A percentile compares a stretch with the other conserved stretches of the same genome.
These are phyloP conservation scores for Erodium chrysanthum DNA, from an alignment of 441 rosid species.

Conservation along the genomic window DNA sequence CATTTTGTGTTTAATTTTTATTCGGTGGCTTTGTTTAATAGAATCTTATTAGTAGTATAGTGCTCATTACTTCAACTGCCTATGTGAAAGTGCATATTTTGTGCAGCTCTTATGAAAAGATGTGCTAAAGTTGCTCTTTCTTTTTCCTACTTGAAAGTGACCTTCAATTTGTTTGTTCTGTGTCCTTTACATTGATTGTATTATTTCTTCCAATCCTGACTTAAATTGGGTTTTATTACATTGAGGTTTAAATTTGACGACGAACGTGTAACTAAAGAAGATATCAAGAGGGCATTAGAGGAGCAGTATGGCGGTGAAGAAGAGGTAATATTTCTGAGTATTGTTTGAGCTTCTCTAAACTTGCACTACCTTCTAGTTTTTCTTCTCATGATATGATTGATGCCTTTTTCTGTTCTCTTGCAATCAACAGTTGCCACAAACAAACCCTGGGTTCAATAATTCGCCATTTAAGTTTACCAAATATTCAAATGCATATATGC, in stretches of 20 bases:
- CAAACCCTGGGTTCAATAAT: conserved; percentile 84
- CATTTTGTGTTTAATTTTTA: background rate
- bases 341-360: conserved; percentile 2
- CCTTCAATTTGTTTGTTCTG: background rate
- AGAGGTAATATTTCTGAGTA: conserved; percentile 46
- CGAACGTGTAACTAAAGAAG: conserved; percentile 96
- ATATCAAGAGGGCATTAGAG: conserved; percentile 76
- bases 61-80: no score
- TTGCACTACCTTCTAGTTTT: conserved; percentile 11
- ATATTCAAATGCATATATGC: conserved; percentile 94
- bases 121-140: background rate
- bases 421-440: conserved; percentile 58
- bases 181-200: background rate
- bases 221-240: background rate
- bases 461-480: conserved; percentile 85
- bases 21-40: background rate
- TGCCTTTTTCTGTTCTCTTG: conserved; percentile 18
- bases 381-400: conserved; percentile 11
- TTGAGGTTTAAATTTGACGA: conserved; percentile 93
- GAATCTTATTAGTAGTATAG: no score
- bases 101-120: background rate
- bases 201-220: background rate
- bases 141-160: no score
- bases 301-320: conserved; percentile 99
- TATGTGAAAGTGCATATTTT: background rate